Evolutionary conservation across 2,329 filamentous ascomycete species (phyloP).

Genomic region (Nothophoma quercina): DNA sequence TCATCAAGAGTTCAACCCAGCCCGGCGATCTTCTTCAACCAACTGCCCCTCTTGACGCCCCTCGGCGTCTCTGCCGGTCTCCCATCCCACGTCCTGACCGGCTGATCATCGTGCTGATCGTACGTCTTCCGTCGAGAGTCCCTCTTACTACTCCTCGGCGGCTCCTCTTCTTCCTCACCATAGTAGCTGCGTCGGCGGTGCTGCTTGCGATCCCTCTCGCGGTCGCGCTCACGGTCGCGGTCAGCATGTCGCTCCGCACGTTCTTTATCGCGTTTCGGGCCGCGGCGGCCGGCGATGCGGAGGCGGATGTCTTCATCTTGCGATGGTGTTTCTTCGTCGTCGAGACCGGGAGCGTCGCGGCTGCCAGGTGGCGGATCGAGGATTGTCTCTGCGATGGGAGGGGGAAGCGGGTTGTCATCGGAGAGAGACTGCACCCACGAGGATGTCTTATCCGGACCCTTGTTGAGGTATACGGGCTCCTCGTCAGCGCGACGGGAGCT

Average conservation of each 20-base stretch:
- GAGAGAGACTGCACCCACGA: constrained; percentile 59
- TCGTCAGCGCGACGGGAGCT: constrained; percentile 40
- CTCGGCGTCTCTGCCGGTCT: constrained; percentile 42
- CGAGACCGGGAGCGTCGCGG: constrained; percentile 34
- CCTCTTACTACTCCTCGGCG: constrained; percentile 29
- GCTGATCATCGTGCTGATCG: constrained; percentile 41
- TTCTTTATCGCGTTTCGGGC: constrained; percentile 42
- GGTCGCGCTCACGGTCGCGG: constrained; percentile 36
- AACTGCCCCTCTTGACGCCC: constrained; percentile 53
- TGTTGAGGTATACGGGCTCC: constrained; percentile 46
- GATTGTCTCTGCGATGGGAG: constrained; percentile 56
- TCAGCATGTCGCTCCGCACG: constrained; percentile 37
- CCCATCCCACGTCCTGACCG: constrained; percentile 51
- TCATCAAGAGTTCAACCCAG: constrained; percentile 22
- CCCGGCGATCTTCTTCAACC: constrained; percentile 57
- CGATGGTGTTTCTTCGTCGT: constrained; percentile 46
- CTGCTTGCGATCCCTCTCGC: constrained; percentile 36
- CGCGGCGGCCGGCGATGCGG: constrained; percentile 41
- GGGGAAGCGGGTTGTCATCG: constrained; percentile 56
- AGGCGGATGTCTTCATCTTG: constrained; percentile 51
- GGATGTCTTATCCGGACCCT: constrained; percentile 57
- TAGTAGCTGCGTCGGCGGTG: constrained; percentile 37
- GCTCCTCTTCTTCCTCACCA: constrained; percentile 28
- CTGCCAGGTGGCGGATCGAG: constrained; percentile 49
- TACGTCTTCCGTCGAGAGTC: constrained; percentile 38